Base-by-base conservation (phyloP, 2,329 filamentous ascomycete genomes). In the Fusarium mexicanum region DNA sequence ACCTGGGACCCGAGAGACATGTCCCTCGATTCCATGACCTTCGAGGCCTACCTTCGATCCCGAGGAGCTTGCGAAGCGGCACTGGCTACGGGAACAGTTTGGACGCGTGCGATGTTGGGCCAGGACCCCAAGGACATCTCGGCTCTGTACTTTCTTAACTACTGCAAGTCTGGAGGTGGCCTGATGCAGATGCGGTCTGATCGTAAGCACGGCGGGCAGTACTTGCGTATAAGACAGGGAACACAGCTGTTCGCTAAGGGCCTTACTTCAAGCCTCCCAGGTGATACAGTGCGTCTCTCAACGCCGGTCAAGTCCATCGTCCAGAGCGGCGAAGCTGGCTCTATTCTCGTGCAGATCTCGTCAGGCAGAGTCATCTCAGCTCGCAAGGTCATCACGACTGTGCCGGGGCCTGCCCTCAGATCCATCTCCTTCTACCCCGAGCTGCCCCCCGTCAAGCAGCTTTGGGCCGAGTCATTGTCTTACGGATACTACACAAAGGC, bases 401-500 rank as follows among this genome's bases (percentile, higher is more conserved):
- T 61, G 3, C 58, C 58, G 2, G 47, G 43, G 10, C 58, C 58
- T 12, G 58, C 58, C n/a, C 47, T 50, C 26, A 61, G 38, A 13
- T 51, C 33, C 22, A 61, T 61, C 46, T 50, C 43, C 10, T 61
- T 61, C 26, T 38, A 43, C 17, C 58, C 58, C 11, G 16, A 14
- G 16, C 17, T 61, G 1, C 44, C 58, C 4, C 35, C 17, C 4
- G 44, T 20, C 20, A 61, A 61, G 37, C 37, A 29, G 37, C 35
- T 29, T 10, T 61, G 47, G 26, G 20, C 12, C 20, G 44, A 50
- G 14, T 35, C 55, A 8, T 35, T 59, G 3, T 61, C 61, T 5
- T 73, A 73, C 29, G 68, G 71, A 8, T 73, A 65, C 41, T 73
- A 65, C 17, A 50, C 67, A 53, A 73, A 73, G 16, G 67, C 47